A percentile compares a stretch with the other conserved stretches of the same genome.
Evolutionary conservation across 805 yeast genomes (phyloP).

Genomic region (Metschnikowia noctiluminum): DNA sequence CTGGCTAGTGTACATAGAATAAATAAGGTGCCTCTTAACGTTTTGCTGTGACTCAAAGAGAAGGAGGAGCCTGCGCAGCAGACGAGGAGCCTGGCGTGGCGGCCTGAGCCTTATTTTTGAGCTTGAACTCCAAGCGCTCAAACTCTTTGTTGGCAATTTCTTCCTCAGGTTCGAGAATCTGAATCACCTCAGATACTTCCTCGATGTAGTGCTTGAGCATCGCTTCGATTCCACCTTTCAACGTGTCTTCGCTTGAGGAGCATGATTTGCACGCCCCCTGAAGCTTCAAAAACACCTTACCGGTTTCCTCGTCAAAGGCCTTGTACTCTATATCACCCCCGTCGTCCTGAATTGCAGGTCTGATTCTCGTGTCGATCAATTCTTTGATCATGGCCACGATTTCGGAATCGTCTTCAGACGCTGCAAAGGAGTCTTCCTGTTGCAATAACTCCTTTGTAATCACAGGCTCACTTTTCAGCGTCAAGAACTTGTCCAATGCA

Average conservation of each 20-base stretch:
- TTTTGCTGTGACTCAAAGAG: conserved; percentile 2
- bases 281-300: conserved; percentile 81
- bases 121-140: conserved; percentile 68
- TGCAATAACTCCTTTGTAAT: conserved; percentile 40
- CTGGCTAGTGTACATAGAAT: background rate
- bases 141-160: conserved; percentile 80
- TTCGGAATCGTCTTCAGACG: conserved; percentile 56
- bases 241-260: conserved; percentile 84
- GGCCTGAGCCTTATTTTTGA: conserved; percentile 20
- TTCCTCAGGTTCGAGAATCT: conserved; percentile 71
- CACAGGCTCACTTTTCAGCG: conserved; percentile 37
- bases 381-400: conserved; percentile 87
- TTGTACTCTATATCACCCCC: conserved; percentile 95
- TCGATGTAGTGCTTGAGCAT: conserved; percentile 97
- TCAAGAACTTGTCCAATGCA: conserved; percentile 48
- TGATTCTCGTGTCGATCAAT: conserved; percentile 85
- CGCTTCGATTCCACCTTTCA: conserved; percentile 94
- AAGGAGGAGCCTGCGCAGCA: conserved; percentile 24
- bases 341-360: conserved; percentile 98
- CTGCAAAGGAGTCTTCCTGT: conserved; percentile 40
- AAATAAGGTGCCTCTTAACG: background rate
- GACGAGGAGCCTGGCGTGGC: conserved; percentile 7
- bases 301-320: conserved; percentile 80
- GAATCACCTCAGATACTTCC: conserved; percentile 86
- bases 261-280: conserved; percentile 97